These are phyloP conservation scores for Chytridiales sp. DNA, from an alignment of 371 early-diverging fungal species.

Conservation along the genomic window DNA sequence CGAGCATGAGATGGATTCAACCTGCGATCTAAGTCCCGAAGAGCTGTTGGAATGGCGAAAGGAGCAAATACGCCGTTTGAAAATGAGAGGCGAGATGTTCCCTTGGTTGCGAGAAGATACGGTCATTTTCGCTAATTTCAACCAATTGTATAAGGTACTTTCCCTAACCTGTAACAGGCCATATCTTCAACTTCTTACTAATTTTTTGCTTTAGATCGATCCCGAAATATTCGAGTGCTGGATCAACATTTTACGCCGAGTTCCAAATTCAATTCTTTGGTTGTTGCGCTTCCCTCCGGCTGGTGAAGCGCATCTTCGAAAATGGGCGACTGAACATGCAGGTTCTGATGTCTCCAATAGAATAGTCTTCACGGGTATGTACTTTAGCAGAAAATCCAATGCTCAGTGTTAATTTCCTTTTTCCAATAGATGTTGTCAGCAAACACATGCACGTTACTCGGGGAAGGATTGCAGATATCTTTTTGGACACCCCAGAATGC, in stretches of 20 bases:
- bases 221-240: constrained; percentile 80
- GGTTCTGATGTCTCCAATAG: constrained; percentile 78
- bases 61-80: constrained; percentile 80
- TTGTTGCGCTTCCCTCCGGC: constrained; percentile 87
- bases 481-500: constrained; percentile 91
- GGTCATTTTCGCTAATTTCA: constrained; percentile 91
- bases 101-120: constrained; percentile 77
- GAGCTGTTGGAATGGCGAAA: constrained; percentile 55
- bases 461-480: constrained; percentile 88
- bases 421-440: constrained; percentile 74
- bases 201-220: constrained; percentile 53
- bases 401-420: neutral
- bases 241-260: constrained; percentile 77
- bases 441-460: constrained; percentile 92
- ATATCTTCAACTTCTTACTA: neutral
- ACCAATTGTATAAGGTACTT: constrained; percentile 85
- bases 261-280: constrained; percentile 85
- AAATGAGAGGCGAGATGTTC: constrained; percentile 84
- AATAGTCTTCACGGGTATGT: constrained; percentile 71
- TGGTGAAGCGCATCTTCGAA: constrained; percentile 74
- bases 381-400: constrained; percentile 1
- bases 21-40: neutral
- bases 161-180: too few species aligned
- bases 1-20: neutral
- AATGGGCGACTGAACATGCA: constrained; percentile 71